These are phyloP conservation scores for Entomortierella lignicola DNA, from an alignment of 192 early-diverging fungal genomes.

Conservation along the genomic window DNA sequence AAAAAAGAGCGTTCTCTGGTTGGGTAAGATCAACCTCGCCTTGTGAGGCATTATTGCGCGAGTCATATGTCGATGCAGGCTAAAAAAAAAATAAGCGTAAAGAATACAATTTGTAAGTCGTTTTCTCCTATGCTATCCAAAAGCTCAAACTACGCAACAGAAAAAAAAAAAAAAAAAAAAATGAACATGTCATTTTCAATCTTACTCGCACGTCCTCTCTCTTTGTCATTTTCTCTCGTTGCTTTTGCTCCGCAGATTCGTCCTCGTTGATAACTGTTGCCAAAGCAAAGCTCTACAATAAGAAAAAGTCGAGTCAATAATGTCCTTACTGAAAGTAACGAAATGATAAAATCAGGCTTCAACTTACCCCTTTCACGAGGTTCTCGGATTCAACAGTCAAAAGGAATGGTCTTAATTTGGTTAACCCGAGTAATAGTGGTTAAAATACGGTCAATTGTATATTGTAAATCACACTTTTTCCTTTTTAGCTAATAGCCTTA, in stretches of 20 bases:
- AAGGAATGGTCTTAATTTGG: slow-evolving; percentile 29
- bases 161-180: not conserved
- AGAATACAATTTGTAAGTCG: not conserved
- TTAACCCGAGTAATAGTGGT: not conserved
- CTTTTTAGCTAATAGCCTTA: slow-evolving; percentile 3
- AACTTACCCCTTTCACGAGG: slow-evolving; percentile 32
- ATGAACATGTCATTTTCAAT: not conserved
- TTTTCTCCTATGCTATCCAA: too few relatives aligned
- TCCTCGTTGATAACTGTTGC: slow-evolving; percentile 22
- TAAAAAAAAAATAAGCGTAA: not conserved
- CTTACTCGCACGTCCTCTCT: not conserved
- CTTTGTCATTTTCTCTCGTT: not conserved
- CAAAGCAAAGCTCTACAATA: slow-evolving; percentile 23
- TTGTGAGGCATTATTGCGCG: not conserved
- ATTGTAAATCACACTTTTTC: too few relatives aligned
- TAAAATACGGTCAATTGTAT: not conserved
- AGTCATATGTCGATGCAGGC: not conserved
- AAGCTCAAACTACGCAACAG: too few relatives aligned
- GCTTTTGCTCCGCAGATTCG: not conserved
- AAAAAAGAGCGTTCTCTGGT: slow-evolving; percentile 32
- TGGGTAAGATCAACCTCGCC: slow-evolving; percentile 21
- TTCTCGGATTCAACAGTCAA: slow-evolving; percentile 27
- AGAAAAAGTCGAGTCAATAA: not conserved
- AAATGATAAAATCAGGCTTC: not conserved
- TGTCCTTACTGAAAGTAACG: not conserved